Conservation (phyloP, 805 yeast genomes). For the Yarrowia sp. region DNA sequence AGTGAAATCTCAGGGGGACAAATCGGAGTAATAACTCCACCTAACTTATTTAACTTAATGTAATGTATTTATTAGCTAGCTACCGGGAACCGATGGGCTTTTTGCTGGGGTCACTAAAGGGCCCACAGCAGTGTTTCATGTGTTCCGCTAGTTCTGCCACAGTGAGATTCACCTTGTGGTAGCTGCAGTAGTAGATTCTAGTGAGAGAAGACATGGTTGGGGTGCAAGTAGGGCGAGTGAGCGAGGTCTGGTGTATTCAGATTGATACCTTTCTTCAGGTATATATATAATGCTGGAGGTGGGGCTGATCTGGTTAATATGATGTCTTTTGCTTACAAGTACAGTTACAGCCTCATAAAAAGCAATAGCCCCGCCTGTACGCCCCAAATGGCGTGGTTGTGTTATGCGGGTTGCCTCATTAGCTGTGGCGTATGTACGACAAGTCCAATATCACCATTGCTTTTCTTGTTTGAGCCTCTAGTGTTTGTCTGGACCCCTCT, state of each 20-base stretch:
- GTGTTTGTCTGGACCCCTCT: background rate
- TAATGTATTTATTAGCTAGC: background rate
- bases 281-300: background rate
- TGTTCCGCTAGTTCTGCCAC: background rate
- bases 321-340: background rate
- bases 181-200: background rate
- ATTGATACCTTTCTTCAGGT: background rate
- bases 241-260: background rate
- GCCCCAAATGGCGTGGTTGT: background rate
- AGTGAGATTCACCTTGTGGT: background rate
- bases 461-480: too few species aligned
- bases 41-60: background rate
- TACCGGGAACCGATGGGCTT: background rate
- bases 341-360: background rate
- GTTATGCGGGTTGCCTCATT: background rate
- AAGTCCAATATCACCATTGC: too few species aligned
- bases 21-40: background rate
- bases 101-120: background rate
- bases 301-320: background rate
- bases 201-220: background rate
- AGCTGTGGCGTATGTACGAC: background rate
- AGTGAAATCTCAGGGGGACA: background rate
- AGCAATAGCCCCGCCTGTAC: background rate
- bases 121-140: background rate
- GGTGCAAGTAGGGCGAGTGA: background rate